Conservation (phyloP, 805 yeast species). For the Saccharomycopsis guyanensis region DNA sequence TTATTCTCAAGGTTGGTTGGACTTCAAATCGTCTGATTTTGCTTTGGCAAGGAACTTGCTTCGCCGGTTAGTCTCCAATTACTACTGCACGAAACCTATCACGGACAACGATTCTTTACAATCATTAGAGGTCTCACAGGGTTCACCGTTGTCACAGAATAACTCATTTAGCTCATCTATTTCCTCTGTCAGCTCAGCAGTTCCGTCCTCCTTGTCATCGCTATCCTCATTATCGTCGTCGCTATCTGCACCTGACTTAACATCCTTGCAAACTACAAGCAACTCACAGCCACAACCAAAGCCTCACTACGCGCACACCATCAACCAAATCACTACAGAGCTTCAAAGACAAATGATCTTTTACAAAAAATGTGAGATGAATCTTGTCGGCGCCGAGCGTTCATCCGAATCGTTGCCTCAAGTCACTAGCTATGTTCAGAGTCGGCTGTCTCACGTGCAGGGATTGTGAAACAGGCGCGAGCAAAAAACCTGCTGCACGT, state of each 20-base stretch:
- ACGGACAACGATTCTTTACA: too few relatives aligned
- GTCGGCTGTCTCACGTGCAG: not conserved
- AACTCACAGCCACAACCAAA: conserved; percentile 5
- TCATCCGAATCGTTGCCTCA: not conserved
- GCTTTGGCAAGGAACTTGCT: conserved; percentile 24
- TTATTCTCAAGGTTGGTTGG: conserved; percentile 21
- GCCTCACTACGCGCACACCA: conserved; percentile 15
- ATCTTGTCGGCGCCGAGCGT: conserved; percentile 20
- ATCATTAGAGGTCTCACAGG: too few relatives aligned
- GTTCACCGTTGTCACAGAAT: too few relatives aligned
- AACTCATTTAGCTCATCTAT: too few relatives aligned
- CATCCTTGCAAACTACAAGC: too few relatives aligned
- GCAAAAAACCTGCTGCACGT: not conserved
- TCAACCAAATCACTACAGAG: conserved; percentile 28
- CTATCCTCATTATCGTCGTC: too few relatives aligned
- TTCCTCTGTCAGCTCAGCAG: too few relatives aligned
- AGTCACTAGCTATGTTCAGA: not conserved
- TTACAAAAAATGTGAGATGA: conserved; percentile 56
- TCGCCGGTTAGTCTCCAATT: conserved; percentile 17
- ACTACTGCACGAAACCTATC: too few relatives aligned
- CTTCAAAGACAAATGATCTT: conserved; percentile 50
- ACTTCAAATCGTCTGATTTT: conserved; percentile 27
- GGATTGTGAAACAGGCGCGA: not conserved
- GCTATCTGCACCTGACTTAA: too few relatives aligned
- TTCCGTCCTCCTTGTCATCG: too few relatives aligned